Evolutionary conservation across 192 early-diverging fungal species (phyloP).

Genomic region (Coemansia umbellata): DNA sequence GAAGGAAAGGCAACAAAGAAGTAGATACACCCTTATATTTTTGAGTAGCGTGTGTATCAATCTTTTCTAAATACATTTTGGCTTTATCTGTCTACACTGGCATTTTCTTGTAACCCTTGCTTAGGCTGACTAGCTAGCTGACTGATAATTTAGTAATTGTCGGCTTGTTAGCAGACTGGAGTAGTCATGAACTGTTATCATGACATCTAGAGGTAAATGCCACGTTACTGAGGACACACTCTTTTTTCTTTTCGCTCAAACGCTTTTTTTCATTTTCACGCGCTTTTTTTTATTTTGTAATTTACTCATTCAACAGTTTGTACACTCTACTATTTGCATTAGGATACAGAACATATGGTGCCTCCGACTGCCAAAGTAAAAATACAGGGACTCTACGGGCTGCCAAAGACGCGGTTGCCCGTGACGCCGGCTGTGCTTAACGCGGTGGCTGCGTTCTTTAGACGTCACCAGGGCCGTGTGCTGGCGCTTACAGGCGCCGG

Average conservation of each 20-base stretch:
- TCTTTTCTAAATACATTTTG: too few relatives aligned
- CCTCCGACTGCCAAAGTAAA: slow-evolving; percentile 22
- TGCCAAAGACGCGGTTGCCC: slow-evolving; percentile 24
- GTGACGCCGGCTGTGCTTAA: slow-evolving; percentile 22
- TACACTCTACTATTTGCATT: not conserved
- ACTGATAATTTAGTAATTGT: too few relatives aligned
- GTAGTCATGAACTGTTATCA: too few relatives aligned
- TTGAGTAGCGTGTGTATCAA: too few relatives aligned
- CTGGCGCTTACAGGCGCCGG: slow-evolving; percentile 49
- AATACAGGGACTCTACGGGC: slow-evolving; percentile 36
- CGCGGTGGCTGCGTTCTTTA: slow-evolving; percentile 18
- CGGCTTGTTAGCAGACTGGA: too few relatives aligned
- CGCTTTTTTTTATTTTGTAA: not conserved
- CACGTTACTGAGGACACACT: too few relatives aligned
- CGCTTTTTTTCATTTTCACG: not conserved
- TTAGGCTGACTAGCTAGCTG: too few relatives aligned
- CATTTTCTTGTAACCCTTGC: too few relatives aligned
- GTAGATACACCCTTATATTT: too few relatives aligned
- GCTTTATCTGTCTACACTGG: too few relatives aligned
- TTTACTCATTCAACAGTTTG: not conserved
- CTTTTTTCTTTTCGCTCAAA: not conserved
- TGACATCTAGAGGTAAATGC: too few relatives aligned
- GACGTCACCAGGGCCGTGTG: slow-evolving; percentile 25
- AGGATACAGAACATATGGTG: slow-evolving; percentile 1
- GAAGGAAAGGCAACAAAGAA: slow-evolving; percentile 39